These are phyloP conservation scores for Phylloporus sp. DNA, from an alignment of 768 basidiomycete species.

Conservation along the genomic window DNA sequence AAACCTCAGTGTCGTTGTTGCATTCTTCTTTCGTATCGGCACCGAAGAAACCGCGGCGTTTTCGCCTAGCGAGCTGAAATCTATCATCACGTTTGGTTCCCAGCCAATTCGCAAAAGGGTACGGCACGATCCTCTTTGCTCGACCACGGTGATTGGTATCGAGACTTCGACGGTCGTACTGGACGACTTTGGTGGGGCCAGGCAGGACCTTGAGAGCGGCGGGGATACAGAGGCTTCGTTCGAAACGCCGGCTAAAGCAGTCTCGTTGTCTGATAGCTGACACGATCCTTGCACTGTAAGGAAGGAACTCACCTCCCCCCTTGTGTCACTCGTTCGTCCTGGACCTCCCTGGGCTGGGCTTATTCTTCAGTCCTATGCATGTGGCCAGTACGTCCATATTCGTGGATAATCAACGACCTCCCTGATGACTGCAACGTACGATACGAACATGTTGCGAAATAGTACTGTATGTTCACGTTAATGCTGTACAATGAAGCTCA, in stretches of 20 bases:
- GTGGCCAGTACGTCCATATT: neutral
- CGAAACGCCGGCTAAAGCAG: neutral
- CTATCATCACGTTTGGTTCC: neutral
- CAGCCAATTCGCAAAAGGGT: neutral
- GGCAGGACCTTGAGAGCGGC: neutral
- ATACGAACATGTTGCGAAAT: neutral
- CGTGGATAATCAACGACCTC: neutral
- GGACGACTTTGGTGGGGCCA: neutral
- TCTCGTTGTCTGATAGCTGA: neutral
- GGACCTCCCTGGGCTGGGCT: neutral
- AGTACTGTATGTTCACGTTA: neutral
- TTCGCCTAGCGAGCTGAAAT: neutral
- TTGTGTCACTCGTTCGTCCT: neutral
- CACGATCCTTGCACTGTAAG: neutral
- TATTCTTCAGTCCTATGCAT: neutral
- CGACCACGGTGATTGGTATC: neutral
- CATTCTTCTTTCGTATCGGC: constrained; percentile 4
- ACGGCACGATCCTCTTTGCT: neutral
- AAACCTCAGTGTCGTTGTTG: constrained; percentile 1
- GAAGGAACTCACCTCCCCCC: neutral
- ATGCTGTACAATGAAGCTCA: neutral
- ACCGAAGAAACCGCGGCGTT: neutral
- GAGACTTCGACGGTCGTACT: neutral
- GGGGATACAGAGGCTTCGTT: neutral
- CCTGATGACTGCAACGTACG: neutral